Evolutionary conservation across 2,329 filamentous ascomycete species (phyloP).

Genomic region (Botryosphaeria dothidea): DNA sequence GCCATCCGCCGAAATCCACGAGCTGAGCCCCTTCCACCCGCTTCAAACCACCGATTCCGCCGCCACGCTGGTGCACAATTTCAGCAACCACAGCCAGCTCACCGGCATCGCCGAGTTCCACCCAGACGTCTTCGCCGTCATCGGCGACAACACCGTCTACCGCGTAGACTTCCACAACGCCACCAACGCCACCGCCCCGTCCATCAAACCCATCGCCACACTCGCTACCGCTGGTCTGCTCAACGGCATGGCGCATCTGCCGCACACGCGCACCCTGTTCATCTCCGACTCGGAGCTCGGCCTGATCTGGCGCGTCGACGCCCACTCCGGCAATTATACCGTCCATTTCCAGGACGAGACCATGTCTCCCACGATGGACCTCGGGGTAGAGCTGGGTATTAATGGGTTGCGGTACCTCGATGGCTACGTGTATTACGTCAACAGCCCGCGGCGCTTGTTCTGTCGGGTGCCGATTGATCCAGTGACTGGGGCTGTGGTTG

Average conservation of each 20-base stretch:
- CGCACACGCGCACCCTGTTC: conserved; percentile 21
- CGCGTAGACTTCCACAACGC: background rate
- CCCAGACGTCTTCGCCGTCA: conserved; percentile 36
- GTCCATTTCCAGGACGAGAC: conserved; percentile 23
- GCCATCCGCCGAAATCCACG: conserved; percentile 31
- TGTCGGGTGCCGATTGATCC: conserved; percentile 23
- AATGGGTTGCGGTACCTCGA: conserved; percentile 27
- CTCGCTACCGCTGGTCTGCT: conserved; percentile 22
- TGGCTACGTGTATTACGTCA: conserved; percentile 26
- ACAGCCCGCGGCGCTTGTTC: conserved; percentile 19
- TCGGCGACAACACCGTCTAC: conserved; percentile 1
- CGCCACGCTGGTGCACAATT: conserved; percentile 32
- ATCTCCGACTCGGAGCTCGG: conserved; percentile 28
- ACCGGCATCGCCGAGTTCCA: background rate
- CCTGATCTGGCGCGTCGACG: conserved; percentile 24
- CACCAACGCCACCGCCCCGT: background rate
- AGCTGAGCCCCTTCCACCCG: conserved; percentile 32
- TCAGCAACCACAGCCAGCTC: conserved; percentile 20
- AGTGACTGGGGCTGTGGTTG: background rate
- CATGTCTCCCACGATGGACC: conserved; percentile 21
- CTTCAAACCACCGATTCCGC: conserved; percentile 12
- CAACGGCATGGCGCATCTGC: conserved; percentile 28
- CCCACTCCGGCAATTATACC: conserved; percentile 16
- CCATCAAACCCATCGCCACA: conserved; percentile 23
- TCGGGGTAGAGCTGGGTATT: conserved; percentile 22